Conservation (phyloP, 176 grass and related monocot genomes). For the Avena insularis region DNA sequence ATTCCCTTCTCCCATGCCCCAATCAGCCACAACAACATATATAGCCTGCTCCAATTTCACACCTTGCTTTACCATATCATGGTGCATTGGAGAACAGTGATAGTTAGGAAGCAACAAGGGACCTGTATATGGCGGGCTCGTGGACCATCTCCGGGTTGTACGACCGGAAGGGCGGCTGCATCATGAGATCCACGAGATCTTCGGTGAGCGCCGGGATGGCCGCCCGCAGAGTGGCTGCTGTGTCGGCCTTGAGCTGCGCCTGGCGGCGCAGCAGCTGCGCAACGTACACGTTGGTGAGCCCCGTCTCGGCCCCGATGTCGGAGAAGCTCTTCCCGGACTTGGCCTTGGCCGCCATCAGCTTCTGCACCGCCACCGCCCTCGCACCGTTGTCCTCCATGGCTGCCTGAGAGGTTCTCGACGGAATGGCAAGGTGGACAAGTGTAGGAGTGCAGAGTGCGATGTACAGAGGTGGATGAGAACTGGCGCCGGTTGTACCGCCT, state of each 20-base stretch:
- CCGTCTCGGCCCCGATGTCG: slow-evolving; percentile 71
- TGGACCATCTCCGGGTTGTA: slow-evolving; percentile 82
- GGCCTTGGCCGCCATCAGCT: slow-evolving; percentile 66
- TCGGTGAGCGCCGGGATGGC: slow-evolving; percentile 70
- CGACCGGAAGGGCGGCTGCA: slow-evolving; percentile 77
- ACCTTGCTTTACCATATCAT: not conserved
- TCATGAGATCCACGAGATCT: slow-evolving; percentile 67
- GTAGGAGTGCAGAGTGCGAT: not conserved
- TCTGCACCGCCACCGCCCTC: slow-evolving; percentile 35
- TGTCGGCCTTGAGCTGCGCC: slow-evolving; percentile 84
- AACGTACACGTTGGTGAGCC: slow-evolving; percentile 94
- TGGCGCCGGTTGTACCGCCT: not conserved
- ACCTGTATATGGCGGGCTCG: slow-evolving; percentile 85
- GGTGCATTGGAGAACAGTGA: not conserved
- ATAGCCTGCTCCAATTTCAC: not conserved
- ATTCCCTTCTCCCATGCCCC: not conserved
- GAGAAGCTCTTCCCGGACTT: slow-evolving; percentile 74
- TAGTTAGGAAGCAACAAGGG: not conserved
- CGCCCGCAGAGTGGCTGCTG: slow-evolving; percentile 52
- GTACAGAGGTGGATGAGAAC: not conserved
- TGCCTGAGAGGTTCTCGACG: not conserved
- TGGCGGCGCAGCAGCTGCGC: slow-evolving; percentile 87
- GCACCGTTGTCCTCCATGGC: slow-evolving; percentile 37
- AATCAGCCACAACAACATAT: not conserved
- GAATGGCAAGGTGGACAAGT: not conserved